Conservation (phyloP, 2,329 filamentous ascomycete genomes). For the Aspergillus hiratsukae region DNA sequence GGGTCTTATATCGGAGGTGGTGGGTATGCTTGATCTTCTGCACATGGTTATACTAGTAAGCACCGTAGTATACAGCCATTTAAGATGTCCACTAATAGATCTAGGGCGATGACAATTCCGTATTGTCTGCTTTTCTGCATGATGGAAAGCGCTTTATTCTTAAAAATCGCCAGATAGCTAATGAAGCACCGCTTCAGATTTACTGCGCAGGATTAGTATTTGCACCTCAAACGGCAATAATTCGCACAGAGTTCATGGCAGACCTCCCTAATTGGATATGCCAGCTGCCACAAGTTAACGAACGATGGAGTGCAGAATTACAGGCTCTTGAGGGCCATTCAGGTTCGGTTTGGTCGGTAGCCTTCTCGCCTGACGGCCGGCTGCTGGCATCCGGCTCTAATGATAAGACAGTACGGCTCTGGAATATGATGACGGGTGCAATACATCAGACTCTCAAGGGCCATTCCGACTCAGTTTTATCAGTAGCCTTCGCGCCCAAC, state of each 20-base stretch:
- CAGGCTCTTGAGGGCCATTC: constrained; percentile 14
- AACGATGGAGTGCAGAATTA: constrained; percentile 4
- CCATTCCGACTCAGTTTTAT: constrained; percentile 5
- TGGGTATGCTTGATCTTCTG: constrained; percentile 13
- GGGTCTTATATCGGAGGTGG: constrained; percentile 12
- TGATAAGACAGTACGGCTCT: constrained; percentile 11
- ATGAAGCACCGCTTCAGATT: constrained; percentile 31
- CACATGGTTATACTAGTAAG: constrained; percentile 10
- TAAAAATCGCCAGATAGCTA: constrained; percentile 21
- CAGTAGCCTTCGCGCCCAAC: constrained; percentile 17
- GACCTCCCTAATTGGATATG: constrained; percentile 15
- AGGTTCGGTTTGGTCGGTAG: constrained; percentile 7
- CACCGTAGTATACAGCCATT: background rate
- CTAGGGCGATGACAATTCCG: constrained; percentile 5
- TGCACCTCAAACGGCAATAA: constrained; percentile 20
- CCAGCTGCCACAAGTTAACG: constrained; percentile 6
- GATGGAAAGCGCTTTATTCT: constrained; percentile 31
- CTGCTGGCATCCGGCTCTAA: constrained; percentile 14
- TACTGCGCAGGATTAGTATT: constrained; percentile 33
- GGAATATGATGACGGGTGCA: constrained; percentile 2
- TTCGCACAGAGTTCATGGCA: constrained; percentile 20
- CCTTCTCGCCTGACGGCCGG: constrained; percentile 17
- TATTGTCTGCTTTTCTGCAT: constrained; percentile 20
- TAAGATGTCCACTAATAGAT: constrained; percentile 1
- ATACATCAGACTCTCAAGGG: constrained; percentile 4